Percentiles rank a stretch among this genome's conserved stretches.
These are phyloP conservation scores for Blastomyces parvus DNA, from an alignment of 2,329 filamentous ascomycete species.

Conservation along the genomic window DNA sequence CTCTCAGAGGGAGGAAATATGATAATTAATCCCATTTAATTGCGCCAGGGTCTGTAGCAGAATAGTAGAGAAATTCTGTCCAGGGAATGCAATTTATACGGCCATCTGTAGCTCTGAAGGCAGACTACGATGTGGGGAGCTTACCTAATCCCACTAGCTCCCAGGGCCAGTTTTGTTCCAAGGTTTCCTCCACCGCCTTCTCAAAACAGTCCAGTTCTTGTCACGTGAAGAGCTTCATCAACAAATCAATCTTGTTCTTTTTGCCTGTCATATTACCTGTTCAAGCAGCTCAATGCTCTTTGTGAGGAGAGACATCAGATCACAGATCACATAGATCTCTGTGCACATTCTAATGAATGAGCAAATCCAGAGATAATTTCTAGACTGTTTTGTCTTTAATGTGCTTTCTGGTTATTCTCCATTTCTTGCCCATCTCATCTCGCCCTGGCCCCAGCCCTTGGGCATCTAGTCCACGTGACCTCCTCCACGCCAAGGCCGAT, in stretches of 20 bases:
- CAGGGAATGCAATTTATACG: no score
- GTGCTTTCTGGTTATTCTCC: background rate
- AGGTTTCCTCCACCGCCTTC: background rate
- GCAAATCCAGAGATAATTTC: background rate
- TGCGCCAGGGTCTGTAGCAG: background rate
- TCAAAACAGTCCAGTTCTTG: background rate
- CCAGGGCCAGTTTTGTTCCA: no score
- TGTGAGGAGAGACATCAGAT: background rate
- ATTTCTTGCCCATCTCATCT: background rate
- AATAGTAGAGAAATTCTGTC: background rate
- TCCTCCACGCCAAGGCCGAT: background rate
- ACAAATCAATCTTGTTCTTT: background rate
- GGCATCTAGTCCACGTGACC: background rate
- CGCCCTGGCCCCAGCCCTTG: background rate
- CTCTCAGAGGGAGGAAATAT: no score
- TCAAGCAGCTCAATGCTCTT: background rate
- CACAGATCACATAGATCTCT: background rate
- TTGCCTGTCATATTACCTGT: background rate
- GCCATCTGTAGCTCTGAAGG: no score
- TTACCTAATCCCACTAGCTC: background rate
- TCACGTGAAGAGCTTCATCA: background rate
- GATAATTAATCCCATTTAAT: background rate
- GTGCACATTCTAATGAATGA: background rate
- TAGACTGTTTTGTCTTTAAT: background rate
- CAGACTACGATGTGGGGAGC: background rate